Conservation (phyloP, 2,329 filamentous ascomycete genomes). For the Alternaria sp. region DNA sequence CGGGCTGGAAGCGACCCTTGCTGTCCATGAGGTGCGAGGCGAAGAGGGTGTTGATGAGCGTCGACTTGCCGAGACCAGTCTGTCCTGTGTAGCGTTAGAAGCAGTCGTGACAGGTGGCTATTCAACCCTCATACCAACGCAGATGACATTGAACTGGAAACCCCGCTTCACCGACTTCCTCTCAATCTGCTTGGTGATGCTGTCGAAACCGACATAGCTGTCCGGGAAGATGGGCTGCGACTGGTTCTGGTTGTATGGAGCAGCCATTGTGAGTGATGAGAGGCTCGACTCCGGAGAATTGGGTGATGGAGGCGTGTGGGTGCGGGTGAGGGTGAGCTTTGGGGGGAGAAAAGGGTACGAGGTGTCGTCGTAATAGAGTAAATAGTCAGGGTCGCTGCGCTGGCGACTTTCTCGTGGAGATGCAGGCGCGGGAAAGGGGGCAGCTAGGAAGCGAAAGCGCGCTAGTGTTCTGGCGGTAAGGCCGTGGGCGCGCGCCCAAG, state of each 20-base stretch:
- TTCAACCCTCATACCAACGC: constrained; percentile 77
- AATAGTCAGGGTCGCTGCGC: constrained; percentile 46
- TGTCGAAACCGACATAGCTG: constrained; percentile 99
- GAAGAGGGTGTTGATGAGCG: constrained; percentile 99
- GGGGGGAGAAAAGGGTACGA: constrained; percentile 22
- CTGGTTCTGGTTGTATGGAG: constrained; percentile 70
- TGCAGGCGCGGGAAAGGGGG: constrained; percentile 52
- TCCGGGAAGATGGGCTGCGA: constrained; percentile 77
- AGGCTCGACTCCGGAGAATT: constrained; percentile 33
- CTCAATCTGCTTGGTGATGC: constrained; percentile 99
- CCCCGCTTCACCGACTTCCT: constrained; percentile 99
- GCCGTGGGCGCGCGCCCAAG: constrained; percentile 22
- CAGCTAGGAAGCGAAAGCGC: constrained; percentile 50
- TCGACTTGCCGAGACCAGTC: constrained; percentile 98
- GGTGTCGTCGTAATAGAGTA: constrained; percentile 32
- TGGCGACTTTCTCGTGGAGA: constrained; percentile 50
- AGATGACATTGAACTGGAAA: constrained; percentile 99
- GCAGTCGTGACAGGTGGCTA: too few relatives aligned
- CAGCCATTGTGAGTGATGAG: constrained; percentile 63
- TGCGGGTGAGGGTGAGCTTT: constrained; percentile 12
- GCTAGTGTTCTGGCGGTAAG: constrained; percentile 41
- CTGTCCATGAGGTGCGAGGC: constrained; percentile 99
- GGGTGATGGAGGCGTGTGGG: constrained; percentile 16
- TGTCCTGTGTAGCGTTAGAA: constrained; percentile 70
- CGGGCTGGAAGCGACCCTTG: constrained; percentile 91